Evolutionary conservation across 768 basidiomycete species (phyloP), one percentile per base, ranked within the genome.

Genomic region (Suillus weaverae): DNA sequence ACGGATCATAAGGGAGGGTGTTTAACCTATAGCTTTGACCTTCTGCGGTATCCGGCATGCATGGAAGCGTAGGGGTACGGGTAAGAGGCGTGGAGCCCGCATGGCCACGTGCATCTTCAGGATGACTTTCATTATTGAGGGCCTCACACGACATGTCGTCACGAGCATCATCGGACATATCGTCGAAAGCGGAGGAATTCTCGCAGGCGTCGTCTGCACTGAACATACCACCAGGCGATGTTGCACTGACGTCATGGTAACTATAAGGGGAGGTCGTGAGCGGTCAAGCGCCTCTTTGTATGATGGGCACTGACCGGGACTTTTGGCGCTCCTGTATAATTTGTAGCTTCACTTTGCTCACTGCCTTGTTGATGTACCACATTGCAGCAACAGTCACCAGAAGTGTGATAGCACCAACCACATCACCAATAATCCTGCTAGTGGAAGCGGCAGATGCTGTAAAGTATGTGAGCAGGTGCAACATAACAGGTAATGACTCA

Each of bases 301-400:
- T 30, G 60, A 51, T 18, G 33, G 64, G 38, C 33, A 67, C 66
- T 66, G 67, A 88, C 85, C 88, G 78, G 4, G 86, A 86, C 72
- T 89, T 89, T 46, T 89, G 83, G 46, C 86, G 76, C 13, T 80
- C 83, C 67, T 89, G 84, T 56, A 91, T 88, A 30, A 90, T 83
- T 10, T 72, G 70, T 4, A 83, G 83, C 70, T 89, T 90, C 26
- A 79, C 84, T 59, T 80, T 74, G 71, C 85, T 83, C 89, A 95
- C 92, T 73, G 85, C 72, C 55, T 77, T 80, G 68, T 85, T 83
- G 68, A 95, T 89, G 72, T 89, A 94, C 90, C 90, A 94, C 80
- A 89, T 87, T 1, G 92, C 88, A 39, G 79, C 69, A 63, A 89
- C 56, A 1, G 92, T 93, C 68, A 94, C 83, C 26, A 91, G 61